Conservation (phyloP, 768 basidiomycete species). For the Thelephora aurantiotincta region DNA sequence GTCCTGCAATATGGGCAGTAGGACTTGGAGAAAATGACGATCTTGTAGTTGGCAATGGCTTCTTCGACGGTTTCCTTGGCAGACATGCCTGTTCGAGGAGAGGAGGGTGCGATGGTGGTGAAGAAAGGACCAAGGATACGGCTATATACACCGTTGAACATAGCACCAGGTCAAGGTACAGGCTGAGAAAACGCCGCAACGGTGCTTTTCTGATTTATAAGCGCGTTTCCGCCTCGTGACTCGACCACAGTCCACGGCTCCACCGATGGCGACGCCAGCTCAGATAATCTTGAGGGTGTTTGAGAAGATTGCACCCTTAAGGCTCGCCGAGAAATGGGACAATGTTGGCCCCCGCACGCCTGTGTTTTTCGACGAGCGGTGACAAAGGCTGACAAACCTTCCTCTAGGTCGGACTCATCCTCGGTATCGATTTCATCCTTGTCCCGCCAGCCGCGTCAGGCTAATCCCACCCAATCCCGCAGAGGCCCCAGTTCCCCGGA, state of each 20-base stretch:
- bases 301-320: conserved; percentile 77
- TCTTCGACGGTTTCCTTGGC: conserved; percentile 26
- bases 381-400: conserved; percentile 8
- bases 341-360: conserved; percentile 44
- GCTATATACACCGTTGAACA: background rate
- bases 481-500: conserved; percentile 22
- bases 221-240: background rate
- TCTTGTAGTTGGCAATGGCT: conserved; percentile 22
- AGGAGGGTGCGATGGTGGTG: conserved; percentile 5
- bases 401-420: conserved; percentile 16
- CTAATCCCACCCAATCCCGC: background rate
- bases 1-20: conserved; percentile 27
- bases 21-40: conserved; percentile 27
- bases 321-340: conserved; percentile 85
- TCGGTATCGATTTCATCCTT: conserved; percentile 12
- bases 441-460: background rate
- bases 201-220: background rate
- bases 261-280: conserved; percentile 9
- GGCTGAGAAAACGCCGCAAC: background rate
- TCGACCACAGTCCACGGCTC: background rate
- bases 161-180: background rate
- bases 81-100: conserved; percentile 13
- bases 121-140: background rate
- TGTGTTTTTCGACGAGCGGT: no score
- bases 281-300: conserved; percentile 48